Percentiles rank a stretch among this genome's conserved stretches.
Conservation (phyloP, 179 eudicot genomes). For the Spinacia oleracea region DNA sequence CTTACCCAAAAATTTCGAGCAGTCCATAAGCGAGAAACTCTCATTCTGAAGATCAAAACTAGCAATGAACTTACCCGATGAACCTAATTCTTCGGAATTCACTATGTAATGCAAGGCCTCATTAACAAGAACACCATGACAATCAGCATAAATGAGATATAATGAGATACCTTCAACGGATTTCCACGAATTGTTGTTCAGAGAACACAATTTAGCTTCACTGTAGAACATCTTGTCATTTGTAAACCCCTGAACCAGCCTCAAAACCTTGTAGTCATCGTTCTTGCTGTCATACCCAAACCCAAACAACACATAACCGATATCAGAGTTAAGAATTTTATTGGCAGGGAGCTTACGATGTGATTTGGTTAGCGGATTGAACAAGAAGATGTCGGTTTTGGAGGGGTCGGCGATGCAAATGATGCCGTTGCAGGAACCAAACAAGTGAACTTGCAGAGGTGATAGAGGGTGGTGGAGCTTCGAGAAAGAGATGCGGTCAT, state of each 20-base stretch:
- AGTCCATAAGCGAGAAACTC: conserved; percentile 11
- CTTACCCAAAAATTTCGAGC: neutral
- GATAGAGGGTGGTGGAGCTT: conserved; percentile 17
- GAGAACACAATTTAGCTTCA: conserved; percentile 15
- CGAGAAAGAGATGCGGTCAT: neutral
- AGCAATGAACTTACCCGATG: neutral
- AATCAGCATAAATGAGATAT: conserved; percentile 10
- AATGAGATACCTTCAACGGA: conserved; percentile 8
- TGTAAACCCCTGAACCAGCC: neutral
- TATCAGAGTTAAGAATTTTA: neutral
- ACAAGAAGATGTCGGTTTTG: conserved; percentile 5
- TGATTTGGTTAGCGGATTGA: conserved; percentile 13
- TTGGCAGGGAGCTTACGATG: neutral
- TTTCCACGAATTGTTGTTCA: conserved; percentile 15
- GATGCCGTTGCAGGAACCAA: too few species aligned
- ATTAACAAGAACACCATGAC: conserved; percentile 20
- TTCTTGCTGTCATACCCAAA: neutral
- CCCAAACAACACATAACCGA: neutral
- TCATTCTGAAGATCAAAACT: conserved; percentile 20
- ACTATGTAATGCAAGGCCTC: conserved; percentile 20
- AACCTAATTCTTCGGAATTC: neutral
- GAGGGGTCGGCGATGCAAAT: neutral
- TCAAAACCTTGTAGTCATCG: too few species aligned
- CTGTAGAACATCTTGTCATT: neutral
- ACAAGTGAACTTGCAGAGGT: conserved; percentile 14